Evolutionary conservation across 2,329 filamentous ascomycete genomes (phyloP).

Genomic region (Fusarium virguliforme): DNA sequence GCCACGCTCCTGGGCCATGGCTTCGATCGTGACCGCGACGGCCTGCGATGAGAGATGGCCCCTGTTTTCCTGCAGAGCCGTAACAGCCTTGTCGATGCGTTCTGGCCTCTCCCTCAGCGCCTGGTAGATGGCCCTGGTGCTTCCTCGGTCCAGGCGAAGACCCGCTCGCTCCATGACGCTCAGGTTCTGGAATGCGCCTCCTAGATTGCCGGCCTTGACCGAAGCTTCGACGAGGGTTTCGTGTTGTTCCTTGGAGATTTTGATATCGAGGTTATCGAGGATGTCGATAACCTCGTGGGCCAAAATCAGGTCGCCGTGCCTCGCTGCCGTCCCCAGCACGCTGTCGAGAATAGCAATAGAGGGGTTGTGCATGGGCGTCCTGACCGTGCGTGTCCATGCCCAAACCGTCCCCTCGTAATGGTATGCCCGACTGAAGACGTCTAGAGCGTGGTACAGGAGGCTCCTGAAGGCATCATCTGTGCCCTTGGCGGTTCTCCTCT

Average conservation of each 20-base stretch:
- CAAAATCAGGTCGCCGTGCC: conserved; percentile 76
- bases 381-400: conserved; percentile 80
- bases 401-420: conserved; percentile 77
- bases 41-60: conserved; percentile 58
- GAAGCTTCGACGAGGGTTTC: conserved; percentile 84
- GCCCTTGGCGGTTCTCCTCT: conserved; percentile 61
- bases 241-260: conserved; percentile 79
- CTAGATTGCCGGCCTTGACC: conserved; percentile 71
- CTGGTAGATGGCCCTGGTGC: conserved; percentile 75
- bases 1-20: conserved; percentile 50
- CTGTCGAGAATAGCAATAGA: conserved; percentile 77
- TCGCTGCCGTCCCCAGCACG: conserved; percentile 80
- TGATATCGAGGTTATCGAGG: conserved; percentile 55
- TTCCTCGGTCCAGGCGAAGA: conserved; percentile 70
- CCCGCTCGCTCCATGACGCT: conserved; percentile 77
- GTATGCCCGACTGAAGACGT: conserved; percentile 76
- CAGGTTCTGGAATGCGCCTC: conserved; percentile 78
- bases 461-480: conserved; percentile 61
- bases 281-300: conserved; percentile 79
- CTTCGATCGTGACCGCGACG: conserved; percentile 57
- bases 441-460: conserved; percentile 82
- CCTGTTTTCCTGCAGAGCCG: conserved; percentile 65
- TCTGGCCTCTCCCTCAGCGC: conserved; percentile 66
- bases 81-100: conserved; percentile 68
- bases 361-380: conserved; percentile 57